Evolutionary conservation across 257 asterid genomes (phyloP).

Genomic region (Petunia axillaris): DNA sequence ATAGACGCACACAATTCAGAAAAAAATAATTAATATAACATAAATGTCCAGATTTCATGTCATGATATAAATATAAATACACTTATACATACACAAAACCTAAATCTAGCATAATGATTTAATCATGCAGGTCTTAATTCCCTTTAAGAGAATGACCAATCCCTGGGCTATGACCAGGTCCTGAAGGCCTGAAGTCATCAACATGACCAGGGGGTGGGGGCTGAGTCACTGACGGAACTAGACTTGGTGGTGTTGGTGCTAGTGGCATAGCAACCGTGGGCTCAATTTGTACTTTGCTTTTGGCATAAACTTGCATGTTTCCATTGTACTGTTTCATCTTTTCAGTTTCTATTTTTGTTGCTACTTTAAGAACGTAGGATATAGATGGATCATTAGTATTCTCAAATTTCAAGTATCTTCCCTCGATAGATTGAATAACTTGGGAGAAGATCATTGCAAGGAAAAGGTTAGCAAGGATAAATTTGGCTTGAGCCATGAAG

Average conservation of each 20-base stretch:
- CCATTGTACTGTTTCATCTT: neutral
- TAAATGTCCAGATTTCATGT: neutral
- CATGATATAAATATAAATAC: neutral
- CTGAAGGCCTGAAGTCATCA: neutral
- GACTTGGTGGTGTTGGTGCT: constrained; percentile 36
- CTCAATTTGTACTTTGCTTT: constrained; percentile 8
- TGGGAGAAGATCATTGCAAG: constrained; percentile 42
- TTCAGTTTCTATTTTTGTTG: neutral
- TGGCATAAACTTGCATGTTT: constrained; percentile 19
- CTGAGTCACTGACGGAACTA: constrained; percentile 30
- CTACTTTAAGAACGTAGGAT: neutral
- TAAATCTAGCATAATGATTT: neutral
- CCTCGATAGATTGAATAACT: constrained; percentile 36
- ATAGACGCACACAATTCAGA: too few relatives aligned
- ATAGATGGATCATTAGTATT: constrained; percentile 23
- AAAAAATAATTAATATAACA: neutral
- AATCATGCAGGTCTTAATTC: constrained; percentile 9
- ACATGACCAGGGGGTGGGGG: constrained; percentile 52
- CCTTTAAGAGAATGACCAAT: constrained; percentile 27
- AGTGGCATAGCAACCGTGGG: constrained; percentile 20
- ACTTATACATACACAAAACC: neutral
- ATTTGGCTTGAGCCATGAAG: constrained; percentile 45
- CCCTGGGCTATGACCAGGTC: constrained; percentile 47
- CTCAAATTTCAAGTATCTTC: constrained; percentile 40
- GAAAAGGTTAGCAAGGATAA: constrained; percentile 42